Evolutionary conservation across 768 basidiomycete genomes (phyloP), one percentile per base, ranked within the genome.

Genomic region (Boletus eberwhitei): DNA sequence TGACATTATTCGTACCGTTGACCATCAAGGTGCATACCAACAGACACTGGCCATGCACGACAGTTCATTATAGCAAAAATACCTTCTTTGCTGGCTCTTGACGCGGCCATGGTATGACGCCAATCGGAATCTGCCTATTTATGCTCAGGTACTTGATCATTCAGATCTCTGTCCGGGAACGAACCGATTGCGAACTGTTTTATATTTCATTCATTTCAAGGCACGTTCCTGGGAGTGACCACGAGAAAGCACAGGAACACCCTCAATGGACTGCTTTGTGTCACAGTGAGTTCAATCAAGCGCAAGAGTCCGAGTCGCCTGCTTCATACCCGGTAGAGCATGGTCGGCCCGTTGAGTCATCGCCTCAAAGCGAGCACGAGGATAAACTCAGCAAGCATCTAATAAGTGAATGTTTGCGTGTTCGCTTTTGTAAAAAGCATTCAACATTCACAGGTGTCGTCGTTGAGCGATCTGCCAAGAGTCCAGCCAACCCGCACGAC

Each of bases 141-240:
- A 48, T 37, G 38, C 61, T 66, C 36, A 64, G 22, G 46, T 38
- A 42, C 41, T 36, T 24, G 26, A 31, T 44, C 17, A 11, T 50
- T 57, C 59, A 93, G 90, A 81, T 94, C 42, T 80, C 86, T 9
- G 59, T 67, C 9, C 83, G 79, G 59, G 90, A 93, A 67, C 79
- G 93, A 38, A 74, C 71, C n/a, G 93, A 95, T 63, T 82, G 84
- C 46, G 93, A 96, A 70, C 66, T 91, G 24, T 89, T 89, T 66
- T 96, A 93, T 71, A 76, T 93, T 46, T 87, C 88, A 12, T 75
- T 78, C 57, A 73, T 91, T 57, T 75, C 76, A 49, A 79, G 77
- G 43, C 68, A 79, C 38, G 77, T 75, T 29, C 71, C 74, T 38
- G 63, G 66, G 12, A 50, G 58, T 37, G 73, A 79, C 36, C 73